Evolutionary conservation across 148 eudicot species (phyloP).

Genomic region (Camellia japonica): DNA sequence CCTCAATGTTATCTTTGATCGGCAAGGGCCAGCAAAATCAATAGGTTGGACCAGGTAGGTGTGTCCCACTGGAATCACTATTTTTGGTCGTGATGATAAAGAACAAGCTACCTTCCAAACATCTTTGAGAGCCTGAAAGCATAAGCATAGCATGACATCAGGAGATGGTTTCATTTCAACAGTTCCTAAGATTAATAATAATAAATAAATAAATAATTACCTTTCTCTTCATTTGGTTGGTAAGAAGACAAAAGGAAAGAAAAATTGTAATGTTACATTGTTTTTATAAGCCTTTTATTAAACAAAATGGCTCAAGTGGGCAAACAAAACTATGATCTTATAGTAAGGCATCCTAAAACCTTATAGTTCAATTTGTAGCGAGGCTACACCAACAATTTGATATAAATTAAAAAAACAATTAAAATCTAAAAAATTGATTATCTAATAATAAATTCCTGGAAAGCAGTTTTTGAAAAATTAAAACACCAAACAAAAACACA

Average conservation of each 20-base stretch:
- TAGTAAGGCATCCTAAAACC: no score
- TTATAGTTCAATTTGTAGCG: no score
- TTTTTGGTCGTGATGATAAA: slow-evolving; percentile 34
- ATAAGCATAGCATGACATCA: neutral
- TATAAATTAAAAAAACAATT: no score
- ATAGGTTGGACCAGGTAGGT: slow-evolving; percentile 52
- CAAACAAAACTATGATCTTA: no score
- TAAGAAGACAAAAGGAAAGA: neutral
- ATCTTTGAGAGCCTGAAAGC: slow-evolving; percentile 53
- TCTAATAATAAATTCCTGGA: no score
- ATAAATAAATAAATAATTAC: neutral
- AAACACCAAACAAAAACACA: no score
- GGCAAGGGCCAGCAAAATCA: slow-evolving; percentile 69
- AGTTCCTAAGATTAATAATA: no score
- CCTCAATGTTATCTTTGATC: slow-evolving; percentile 50
- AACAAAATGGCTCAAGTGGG: no score
- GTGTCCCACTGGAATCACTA: slow-evolving; percentile 52
- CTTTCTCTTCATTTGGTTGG: neutral
- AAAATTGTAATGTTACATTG: neutral
- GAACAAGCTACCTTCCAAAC: slow-evolving; percentile 83
- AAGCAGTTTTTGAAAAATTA: no score
- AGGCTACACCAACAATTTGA: no score
- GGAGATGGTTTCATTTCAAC: neutral
- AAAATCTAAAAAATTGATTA: no score
- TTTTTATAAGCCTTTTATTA: no score